Evolutionary conservation across 2,329 filamentous ascomycete species (phyloP).

Genomic region (Colletotrichum musicola): DNA sequence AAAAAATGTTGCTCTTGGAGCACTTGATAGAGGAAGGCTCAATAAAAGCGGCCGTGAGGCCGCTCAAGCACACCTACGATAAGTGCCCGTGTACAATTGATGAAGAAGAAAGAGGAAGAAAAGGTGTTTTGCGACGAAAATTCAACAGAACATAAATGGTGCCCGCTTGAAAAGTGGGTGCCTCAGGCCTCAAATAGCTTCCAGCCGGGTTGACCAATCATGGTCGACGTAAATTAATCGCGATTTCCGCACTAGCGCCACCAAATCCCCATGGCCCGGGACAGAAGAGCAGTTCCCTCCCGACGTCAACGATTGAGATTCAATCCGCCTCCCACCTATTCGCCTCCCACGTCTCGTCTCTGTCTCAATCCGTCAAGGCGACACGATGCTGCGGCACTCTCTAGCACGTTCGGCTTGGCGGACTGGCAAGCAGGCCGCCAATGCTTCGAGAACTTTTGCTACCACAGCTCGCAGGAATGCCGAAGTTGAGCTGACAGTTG

Average conservation of each 20-base stretch:
- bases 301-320: constrained; percentile 57
- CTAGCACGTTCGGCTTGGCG: constrained; percentile 77
- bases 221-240: constrained; percentile 58
- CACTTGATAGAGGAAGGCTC: constrained; percentile 81
- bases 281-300: constrained; percentile 53
- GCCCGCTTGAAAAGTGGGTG: constrained; percentile 22
- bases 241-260: constrained; percentile 51
- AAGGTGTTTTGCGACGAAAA: constrained; percentile 40
- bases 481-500: constrained; percentile 97
- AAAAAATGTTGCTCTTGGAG: constrained; percentile 65
- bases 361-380: constrained; percentile 66
- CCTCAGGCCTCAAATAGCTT: constrained; percentile 53
- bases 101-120: constrained; percentile 56
- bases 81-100: constrained; percentile 78
- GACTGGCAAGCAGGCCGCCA: constrained; percentile 69
- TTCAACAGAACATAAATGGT: constrained; percentile 36
- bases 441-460: constrained; percentile 82
- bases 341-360: constrained; percentile 50
- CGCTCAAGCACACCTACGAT: constrained; percentile 78
- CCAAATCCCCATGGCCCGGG: constrained; percentile 47
- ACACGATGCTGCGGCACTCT: constrained; percentile 77
- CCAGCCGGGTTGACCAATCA: constrained; percentile 53
- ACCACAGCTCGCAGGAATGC: constrained; percentile 82
- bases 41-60: constrained; percentile 61
- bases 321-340: constrained; percentile 47